Evolutionary conservation across 768 basidiomycete species (phyloP).

Genomic region (Pulveroboletus sp.): DNA sequence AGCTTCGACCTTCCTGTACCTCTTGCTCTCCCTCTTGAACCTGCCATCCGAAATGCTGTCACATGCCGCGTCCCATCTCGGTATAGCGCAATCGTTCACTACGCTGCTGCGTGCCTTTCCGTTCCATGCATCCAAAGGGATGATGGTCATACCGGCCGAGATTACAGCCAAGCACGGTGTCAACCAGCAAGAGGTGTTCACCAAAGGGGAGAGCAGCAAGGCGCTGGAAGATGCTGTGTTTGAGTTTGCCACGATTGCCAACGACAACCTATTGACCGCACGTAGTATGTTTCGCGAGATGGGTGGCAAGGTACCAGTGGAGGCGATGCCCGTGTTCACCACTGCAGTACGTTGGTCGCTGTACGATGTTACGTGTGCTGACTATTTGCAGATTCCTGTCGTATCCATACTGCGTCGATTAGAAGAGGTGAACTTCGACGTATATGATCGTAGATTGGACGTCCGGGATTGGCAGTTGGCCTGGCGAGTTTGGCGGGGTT

Average conservation of each 20-base stretch:
- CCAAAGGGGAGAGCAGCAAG: slow-evolving; percentile 46
- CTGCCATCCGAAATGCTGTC: slow-evolving; percentile 54
- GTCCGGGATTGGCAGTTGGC: slow-evolving; percentile 72
- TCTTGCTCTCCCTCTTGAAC: slow-evolving; percentile 64
- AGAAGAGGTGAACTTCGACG: slow-evolving; percentile 69
- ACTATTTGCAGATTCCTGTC: slow-evolving; percentile 55
- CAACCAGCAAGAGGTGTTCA: slow-evolving; percentile 75
- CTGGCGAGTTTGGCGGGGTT: slow-evolving; percentile 61
- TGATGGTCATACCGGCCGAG: slow-evolving; percentile 76
- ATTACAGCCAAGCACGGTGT: slow-evolving; percentile 76
- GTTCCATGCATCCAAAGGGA: slow-evolving; percentile 67
- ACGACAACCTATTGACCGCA: slow-evolving; percentile 75
- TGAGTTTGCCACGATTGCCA: slow-evolving; percentile 76
- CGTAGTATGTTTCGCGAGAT: slow-evolving; percentile 61
- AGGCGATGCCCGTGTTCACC: slow-evolving; percentile 69
- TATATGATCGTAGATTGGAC: slow-evolving; percentile 61
- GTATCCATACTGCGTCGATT: slow-evolving; percentile 58
- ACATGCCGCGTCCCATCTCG: slow-evolving; percentile 81
- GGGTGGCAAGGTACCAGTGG: slow-evolving; percentile 48
- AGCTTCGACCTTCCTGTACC: slow-evolving; percentile 72
- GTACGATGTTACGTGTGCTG: not conserved
- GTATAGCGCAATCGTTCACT: slow-evolving; percentile 64
- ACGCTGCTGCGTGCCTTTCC: slow-evolving; percentile 75
- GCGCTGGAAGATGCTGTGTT: slow-evolving; percentile 77
- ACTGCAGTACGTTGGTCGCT: slow-evolving; percentile 51